Conservation (phyloP, 1,284 basidiomycete species). For the Pterulicium gracile region DNA sequence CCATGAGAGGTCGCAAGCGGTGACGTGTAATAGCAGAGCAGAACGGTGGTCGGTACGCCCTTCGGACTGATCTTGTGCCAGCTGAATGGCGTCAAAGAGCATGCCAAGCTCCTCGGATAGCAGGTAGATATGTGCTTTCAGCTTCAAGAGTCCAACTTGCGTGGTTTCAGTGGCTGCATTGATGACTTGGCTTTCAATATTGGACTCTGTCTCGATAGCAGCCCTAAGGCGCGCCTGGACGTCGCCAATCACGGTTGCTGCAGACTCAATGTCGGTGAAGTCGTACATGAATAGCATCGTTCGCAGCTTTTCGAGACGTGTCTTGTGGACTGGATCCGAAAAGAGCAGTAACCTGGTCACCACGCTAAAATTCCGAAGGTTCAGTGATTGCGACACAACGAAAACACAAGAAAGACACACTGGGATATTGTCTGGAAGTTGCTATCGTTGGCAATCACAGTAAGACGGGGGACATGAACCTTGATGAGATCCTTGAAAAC, state of each 20-base stretch:
- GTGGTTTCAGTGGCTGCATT: slow-evolving; percentile 32
- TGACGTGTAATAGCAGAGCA: slow-evolving; percentile 73
- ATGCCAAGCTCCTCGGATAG: slow-evolving; percentile 77
- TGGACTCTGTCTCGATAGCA: slow-evolving; percentile 50
- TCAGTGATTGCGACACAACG: no score
- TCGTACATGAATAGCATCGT: slow-evolving; percentile 86
- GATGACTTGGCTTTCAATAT: slow-evolving; percentile 28
- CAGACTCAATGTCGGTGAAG: slow-evolving; percentile 68
- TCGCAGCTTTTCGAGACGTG: slow-evolving; percentile 69
- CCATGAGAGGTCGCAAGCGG: slow-evolving; percentile 88
- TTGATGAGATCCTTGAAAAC: slow-evolving; percentile 66
- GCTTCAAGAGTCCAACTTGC: slow-evolving; percentile 53
- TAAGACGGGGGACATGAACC: slow-evolving; percentile 77
- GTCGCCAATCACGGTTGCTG: slow-evolving; percentile 59
- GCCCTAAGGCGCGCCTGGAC: slow-evolving; percentile 71
- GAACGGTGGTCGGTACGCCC: slow-evolving; percentile 70
- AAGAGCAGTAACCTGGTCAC: slow-evolving; percentile 85
- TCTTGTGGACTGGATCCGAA: slow-evolving; percentile 78
- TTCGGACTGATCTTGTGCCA: slow-evolving; percentile 68
- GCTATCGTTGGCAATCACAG: slow-evolving; percentile 78
- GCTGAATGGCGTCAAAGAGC: slow-evolving; percentile 83
- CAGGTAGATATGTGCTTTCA: slow-evolving; percentile 67
- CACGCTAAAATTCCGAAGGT: slow-evolving; percentile 48
- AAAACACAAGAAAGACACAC: no score
- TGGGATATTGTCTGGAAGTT: slow-evolving; percentile 81